phyloP scores from a whole-genome alignment of 352 stramenopile species.

The Thraustochytrium striatum region DNA sequence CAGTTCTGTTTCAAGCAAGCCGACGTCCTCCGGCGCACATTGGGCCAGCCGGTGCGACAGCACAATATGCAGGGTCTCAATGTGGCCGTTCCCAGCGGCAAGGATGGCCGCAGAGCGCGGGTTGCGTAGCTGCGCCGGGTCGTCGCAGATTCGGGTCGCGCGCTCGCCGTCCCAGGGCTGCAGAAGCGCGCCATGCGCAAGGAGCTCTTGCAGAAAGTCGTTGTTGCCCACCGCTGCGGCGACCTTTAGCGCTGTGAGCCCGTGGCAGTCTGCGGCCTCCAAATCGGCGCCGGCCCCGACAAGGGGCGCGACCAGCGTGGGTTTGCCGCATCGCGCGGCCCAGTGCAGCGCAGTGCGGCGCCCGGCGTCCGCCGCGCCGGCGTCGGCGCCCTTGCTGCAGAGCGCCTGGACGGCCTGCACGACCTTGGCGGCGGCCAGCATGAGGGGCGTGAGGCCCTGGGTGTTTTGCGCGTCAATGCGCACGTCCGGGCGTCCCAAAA shows the following conservation, averaged over 20 bases:
- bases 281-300: background rate
- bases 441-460: conserved; percentile 69
- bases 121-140: background rate
- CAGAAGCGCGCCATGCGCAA: background rate
- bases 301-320: conserved; percentile 12
- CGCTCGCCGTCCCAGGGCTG: background rate
- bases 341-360: conserved; percentile 65
- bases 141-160: background rate
- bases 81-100: conserved; percentile 21
- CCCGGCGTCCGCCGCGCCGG: conserved; percentile 63
- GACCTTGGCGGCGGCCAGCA: conserved; percentile 76
- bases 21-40: background rate
- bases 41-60: background rate
- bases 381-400: conserved; percentile 63
- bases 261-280: background rate
- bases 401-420: conserved; percentile 71
- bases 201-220: conserved; percentile 12
- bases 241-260: conserved; percentile 6
- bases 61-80: conserved; percentile 8
- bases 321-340: conserved; percentile 54
- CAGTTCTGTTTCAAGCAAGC: conserved; percentile 17
- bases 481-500: background rate
- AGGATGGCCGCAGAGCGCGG: conserved; percentile 20
- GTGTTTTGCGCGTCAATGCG: conserved; percentile 63
- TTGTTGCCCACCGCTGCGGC: background rate